Conservation (phyloP, 495 filamentous ascomycete species). For the Trichoderma parareesei region DNA sequence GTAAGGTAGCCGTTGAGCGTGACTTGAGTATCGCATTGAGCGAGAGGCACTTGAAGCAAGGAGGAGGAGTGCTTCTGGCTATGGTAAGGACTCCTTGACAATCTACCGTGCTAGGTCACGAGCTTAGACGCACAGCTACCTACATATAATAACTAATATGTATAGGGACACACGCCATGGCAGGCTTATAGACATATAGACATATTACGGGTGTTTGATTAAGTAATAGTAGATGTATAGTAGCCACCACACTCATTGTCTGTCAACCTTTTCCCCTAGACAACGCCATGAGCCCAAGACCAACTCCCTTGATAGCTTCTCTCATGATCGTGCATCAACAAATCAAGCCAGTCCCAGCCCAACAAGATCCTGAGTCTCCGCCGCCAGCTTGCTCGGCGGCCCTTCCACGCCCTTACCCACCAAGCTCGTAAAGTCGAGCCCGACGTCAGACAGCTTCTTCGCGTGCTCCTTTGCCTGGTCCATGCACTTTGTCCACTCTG, state of each 20-base stretch:
- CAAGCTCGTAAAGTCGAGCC: constrained; percentile 79
- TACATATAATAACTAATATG: too few relatives aligned
- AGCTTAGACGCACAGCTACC: too few relatives aligned
- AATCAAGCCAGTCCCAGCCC: constrained; percentile 34
- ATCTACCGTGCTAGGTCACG: too few relatives aligned
- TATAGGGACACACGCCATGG: too few relatives aligned
- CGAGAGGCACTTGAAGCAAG: too few relatives aligned
- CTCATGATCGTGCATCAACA: not conserved
- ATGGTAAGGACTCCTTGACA: too few relatives aligned
- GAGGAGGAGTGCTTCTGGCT: too few relatives aligned
- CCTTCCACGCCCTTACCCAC: constrained; percentile 35
- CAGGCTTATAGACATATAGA: too few relatives aligned
- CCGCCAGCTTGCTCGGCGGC: constrained; percentile 16
- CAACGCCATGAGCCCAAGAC: not conserved
- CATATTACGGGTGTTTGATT: too few relatives aligned
- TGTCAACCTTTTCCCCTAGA: too few relatives aligned
- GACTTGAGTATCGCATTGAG: too few relatives aligned
- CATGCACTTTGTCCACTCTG: constrained; percentile 76
- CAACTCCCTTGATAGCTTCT: not conserved
- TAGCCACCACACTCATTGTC: not conserved
- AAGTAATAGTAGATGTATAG: not conserved
- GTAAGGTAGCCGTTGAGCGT: too few relatives aligned
- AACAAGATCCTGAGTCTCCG: constrained; percentile 21
- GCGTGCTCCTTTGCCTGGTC: constrained; percentile 74
- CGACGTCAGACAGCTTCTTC: constrained; percentile 70